Base-by-base conservation (phyloP, 371 early-diverging fungal genomes). In the Syncephalastrum contaminatum region DNA sequence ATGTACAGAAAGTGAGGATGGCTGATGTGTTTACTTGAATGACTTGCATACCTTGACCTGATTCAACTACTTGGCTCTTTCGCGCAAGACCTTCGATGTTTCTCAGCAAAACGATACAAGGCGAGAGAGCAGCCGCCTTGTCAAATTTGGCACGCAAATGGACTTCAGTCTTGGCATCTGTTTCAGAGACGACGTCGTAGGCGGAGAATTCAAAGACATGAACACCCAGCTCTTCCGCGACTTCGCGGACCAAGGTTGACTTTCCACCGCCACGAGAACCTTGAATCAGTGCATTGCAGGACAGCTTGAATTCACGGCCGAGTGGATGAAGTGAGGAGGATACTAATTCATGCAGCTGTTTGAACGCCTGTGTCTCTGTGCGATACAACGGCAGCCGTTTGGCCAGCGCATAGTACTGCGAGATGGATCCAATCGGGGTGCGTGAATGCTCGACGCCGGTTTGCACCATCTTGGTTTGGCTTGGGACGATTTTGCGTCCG, bases 251-350 rank as follows among this genome's bases (percentile, higher is more conserved):
- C 41, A 91, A 53, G 0, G 86, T 82, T 20, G 83, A 73, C 61
- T 95, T 96, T 12, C 96, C 97, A 7, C 84, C 86, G n/a, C 96
- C 96, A 3, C 88, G 74, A 13, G 88, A 81, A 12, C 97, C 96
- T 53, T 88, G 86, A 15, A 95, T 59, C 41, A 95, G 61, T 0
- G 88, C 81, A 2, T 89, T 85, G 55, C 92, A 91, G 3, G 82
- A 79, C 19, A 93, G 67, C 14, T 85, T 82, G 27, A 89, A 83
- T 24, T 84, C 72, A 14, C 80, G 63, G 0, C 92, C 84, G 18
- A 86, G 67, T 13, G 91, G 90, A 67, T 93, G 90, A 14, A 93
- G 67, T 20, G 87, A 86, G 0, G 93, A 85, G 2, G 84, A 78
- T 1, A 89, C 66, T 4, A 89, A 54, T 42, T 85, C 80, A 30